phyloP scores from a whole-genome alignment of 2,329 filamentous ascomycete species.

The Talaromyces marneffei region DNA sequence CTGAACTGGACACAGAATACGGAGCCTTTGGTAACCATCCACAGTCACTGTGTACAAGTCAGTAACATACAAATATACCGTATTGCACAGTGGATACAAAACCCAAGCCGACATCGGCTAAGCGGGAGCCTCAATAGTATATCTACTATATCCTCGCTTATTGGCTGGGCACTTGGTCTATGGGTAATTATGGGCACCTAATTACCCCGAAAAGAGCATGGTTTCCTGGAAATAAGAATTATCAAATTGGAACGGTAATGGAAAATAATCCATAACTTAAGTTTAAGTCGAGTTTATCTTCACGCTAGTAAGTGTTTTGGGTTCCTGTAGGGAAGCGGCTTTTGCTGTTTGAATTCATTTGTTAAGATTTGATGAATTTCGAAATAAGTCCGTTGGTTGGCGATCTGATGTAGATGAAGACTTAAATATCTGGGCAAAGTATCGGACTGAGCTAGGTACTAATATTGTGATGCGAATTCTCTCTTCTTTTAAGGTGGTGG shows the following conservation, averaged over 20 bases:
- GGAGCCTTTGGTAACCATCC: neutral
- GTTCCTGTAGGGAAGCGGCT: neutral
- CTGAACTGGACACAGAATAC: neutral
- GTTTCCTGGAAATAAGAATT: neutral
- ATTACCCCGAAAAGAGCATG: no score
- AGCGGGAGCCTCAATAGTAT: constrained; percentile 10
- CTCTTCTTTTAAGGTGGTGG: neutral
- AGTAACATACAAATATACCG: neutral
- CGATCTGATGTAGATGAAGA: neutral
- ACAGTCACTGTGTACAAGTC: neutral
- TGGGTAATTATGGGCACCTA: no score
- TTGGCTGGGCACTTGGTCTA: neutral
- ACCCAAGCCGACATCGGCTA: constrained; percentile 10
- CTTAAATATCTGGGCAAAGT: neutral
- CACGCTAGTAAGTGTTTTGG: neutral
- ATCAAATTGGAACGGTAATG: constrained; percentile 13
- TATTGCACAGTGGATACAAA: constrained; percentile 6
- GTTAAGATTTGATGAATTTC: no score
- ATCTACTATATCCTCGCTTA: neutral
- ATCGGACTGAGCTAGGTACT: neutral
- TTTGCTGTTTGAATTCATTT: neutral
- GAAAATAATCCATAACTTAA: constrained; percentile 1
- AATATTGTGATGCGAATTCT: no score
- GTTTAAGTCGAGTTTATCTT: constrained; percentile 8
- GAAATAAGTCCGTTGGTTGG: no score